Evolutionary conservation across 129 eudicot genomes (phyloP).

Genomic region (Oenanthe sinensis): DNA sequence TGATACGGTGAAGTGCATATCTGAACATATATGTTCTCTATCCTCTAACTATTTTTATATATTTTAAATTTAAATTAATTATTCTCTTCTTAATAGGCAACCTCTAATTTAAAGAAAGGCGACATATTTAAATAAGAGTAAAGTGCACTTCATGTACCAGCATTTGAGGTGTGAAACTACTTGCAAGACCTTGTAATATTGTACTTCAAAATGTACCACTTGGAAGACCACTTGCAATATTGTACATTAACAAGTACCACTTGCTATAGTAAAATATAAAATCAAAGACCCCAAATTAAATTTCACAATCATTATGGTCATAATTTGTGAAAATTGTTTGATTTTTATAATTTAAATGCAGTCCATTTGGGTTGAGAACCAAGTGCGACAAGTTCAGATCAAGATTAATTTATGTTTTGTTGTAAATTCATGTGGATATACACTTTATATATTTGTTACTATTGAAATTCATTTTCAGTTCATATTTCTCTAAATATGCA

Average conservation of each 20-base stretch:
- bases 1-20: conserved; percentile 60
- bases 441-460: not conserved
- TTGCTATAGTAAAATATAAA: not conserved
- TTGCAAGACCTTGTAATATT: no score
- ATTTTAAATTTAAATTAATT: not conserved
- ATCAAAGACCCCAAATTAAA: not conserved
- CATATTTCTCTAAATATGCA: no score
- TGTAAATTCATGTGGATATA: no score
- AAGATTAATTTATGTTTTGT: no score
- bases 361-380: not conserved
- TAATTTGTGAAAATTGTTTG: not conserved
- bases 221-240: not conserved
- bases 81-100: not conserved
- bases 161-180: not conserved
- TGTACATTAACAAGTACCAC: not conserved
- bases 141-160: not conserved
- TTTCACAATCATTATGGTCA: not conserved
- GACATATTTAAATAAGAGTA: not conserved
- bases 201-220: no score
- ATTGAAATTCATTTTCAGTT: no score
- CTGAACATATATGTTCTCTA: not conserved
- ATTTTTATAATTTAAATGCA: not conserved
- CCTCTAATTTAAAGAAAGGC: not conserved
- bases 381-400: no score
- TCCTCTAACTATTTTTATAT: not conserved